Evolutionary conservation across 257 asterid species (phyloP).

Genomic region (Verbena officinalis): DNA sequence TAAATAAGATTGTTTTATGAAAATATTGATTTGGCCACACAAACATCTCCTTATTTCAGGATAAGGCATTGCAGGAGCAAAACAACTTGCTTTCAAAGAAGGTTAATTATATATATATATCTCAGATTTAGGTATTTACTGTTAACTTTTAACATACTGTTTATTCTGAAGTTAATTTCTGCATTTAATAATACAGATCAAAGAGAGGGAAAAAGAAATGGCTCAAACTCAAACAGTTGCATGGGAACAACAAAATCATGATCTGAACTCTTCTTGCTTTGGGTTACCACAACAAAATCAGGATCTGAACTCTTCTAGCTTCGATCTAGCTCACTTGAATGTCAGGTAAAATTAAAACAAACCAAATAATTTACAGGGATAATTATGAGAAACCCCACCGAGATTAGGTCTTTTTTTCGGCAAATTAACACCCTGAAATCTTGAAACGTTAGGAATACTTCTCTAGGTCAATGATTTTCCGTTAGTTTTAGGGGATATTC

Average conservation of each 20-base stretch:
- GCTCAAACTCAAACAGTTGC: conserved; percentile 34
- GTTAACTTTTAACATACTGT: too few relatives aligned
- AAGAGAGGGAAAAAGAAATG: conserved; percentile 61
- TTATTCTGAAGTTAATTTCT: not conserved
- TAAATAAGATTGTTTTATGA: too few relatives aligned
- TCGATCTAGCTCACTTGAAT: conserved; percentile 35
- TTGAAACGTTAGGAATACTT: too few relatives aligned
- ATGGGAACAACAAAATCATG: conserved; percentile 48
- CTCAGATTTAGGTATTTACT: not conserved
- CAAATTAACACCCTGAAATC: too few relatives aligned
- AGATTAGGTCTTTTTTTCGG: too few relatives aligned
- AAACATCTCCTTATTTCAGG: conserved; percentile 44
- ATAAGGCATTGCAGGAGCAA: conserved; percentile 76
- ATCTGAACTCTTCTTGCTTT: conserved; percentile 40
- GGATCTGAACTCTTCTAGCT: conserved; percentile 41
- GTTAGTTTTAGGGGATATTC: too few relatives aligned
- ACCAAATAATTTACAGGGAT: not conserved
- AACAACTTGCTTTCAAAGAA: conserved; percentile 63
- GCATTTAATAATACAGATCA: conserved; percentile 40
- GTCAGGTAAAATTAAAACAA: conserved; percentile 45
- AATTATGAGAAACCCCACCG: too few relatives aligned
- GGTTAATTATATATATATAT: conserved; percentile 40
- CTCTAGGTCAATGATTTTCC: too few relatives aligned
- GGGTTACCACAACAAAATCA: conserved; percentile 36
- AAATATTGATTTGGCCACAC: too few relatives aligned